Conservation (phyloP, 1,139 yeast genomes). For the Geotrichum histeridarum region DNA sequence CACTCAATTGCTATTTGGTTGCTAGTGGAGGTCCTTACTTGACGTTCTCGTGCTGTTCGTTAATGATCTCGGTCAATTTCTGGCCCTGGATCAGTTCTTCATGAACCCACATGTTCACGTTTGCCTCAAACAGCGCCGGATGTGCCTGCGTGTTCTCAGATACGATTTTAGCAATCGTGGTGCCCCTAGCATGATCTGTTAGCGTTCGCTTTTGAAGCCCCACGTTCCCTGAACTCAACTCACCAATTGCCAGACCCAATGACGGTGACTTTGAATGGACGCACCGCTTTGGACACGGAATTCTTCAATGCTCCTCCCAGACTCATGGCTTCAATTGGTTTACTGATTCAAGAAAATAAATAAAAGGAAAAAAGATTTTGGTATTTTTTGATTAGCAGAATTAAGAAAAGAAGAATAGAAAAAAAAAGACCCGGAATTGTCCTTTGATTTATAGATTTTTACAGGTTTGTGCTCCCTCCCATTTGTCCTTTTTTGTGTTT, state of each 20-base stretch:
- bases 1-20: background rate
- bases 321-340: background rate
- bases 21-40: conserved; percentile 35
- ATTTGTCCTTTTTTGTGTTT: no score
- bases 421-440: no score
- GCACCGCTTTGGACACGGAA: background rate
- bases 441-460: no score
- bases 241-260: conserved; percentile 48
- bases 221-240: background rate
- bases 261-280: conserved; percentile 35
- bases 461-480: no score
- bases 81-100: conserved; percentile 65
- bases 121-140: conserved; percentile 58
- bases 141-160: conserved; percentile 76
- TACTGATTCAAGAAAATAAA: background rate
- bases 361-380: no score
- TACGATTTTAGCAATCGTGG: conserved; percentile 88
- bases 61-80: conserved; percentile 79
- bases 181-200: conserved; percentile 45
- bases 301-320: background rate
- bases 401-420: no score
- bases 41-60: conserved; percentile 81
- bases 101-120: conserved; percentile 92
- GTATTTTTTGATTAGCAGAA: no score
- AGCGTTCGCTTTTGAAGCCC: background rate